Conservation (phyloP, 345 rosid genomes). For the Citrus cavaleriei region DNA sequence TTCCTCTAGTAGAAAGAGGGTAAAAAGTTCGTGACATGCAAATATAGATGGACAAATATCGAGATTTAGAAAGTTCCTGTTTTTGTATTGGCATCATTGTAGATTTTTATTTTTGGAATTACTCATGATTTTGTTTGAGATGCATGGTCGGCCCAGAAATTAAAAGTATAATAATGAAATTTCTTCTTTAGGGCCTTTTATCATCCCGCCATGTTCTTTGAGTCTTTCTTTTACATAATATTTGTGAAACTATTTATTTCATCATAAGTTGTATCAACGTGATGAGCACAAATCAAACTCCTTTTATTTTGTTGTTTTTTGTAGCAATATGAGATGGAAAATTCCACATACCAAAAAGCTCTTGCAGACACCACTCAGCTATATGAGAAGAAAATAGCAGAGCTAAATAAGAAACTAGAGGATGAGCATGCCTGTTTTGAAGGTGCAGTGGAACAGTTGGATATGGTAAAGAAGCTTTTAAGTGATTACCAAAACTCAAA, state of each 20-base stretch:
- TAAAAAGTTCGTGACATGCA: neutral
- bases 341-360: conserved; percentile 58
- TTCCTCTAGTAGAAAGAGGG: neutral
- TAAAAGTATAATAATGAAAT: neutral
- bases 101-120: neutral
- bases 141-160: neutral
- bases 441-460: conserved; percentile 47
- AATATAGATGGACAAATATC: neutral
- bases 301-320: conserved; percentile 6
- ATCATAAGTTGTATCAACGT: neutral
- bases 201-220: neutral
- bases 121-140: neutral
- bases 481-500: conserved; percentile 46
- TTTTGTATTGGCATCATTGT: neutral
- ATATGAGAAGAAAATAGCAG: conserved; percentile 65
- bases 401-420: conserved; percentile 55
- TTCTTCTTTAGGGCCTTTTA: neutral
- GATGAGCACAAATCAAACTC: neutral
- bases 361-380: conserved; percentile 59
- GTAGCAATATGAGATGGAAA: conserved; percentile 58
- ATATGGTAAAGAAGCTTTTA: conserved; percentile 37
- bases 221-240: neutral
- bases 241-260: conserved; percentile 1
- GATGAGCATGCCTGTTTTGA: conserved; percentile 45
- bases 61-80: neutral